These are phyloP conservation scores for Parafenestella ontariensis DNA, from an alignment of 2,329 filamentous ascomycete genomes.

Conservation along the genomic window DNA sequence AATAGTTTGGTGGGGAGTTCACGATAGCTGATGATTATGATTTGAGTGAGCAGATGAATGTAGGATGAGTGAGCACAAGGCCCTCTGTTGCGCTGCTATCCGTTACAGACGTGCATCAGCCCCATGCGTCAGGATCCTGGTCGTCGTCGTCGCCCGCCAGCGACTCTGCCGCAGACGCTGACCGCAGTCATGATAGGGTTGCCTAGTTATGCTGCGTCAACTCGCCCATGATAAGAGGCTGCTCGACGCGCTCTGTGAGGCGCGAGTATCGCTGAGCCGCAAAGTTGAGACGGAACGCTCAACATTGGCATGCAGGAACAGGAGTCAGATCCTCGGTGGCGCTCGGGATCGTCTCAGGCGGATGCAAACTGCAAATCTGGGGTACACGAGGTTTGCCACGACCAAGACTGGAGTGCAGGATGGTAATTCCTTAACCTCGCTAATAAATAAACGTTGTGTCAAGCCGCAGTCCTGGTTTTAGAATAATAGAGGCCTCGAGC, in stretches of 20 bases:
- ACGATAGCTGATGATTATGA: not conserved
- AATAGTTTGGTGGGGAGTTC: not conserved
- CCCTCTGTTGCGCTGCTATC: not conserved
- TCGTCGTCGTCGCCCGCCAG: not conserved
- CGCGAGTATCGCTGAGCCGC: no score
- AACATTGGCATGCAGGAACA: constrained; percentile 1
- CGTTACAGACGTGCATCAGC: not conserved
- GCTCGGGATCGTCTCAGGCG: not conserved
- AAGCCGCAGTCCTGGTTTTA: no score
- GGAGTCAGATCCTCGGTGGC: not conserved
- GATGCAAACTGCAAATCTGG: not conserved
- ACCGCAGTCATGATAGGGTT: not conserved
- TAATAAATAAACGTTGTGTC: no score
- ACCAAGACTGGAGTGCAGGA: not conserved
- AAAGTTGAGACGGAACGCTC: no score
- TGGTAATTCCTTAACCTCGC: no score
- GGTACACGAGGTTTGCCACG: not conserved
- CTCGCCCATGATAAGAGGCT: not conserved
- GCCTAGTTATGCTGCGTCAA: not conserved
- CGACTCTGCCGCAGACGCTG: not conserved
- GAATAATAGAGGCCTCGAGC: no score
- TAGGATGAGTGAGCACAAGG: not conserved
- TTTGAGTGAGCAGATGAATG: no score
- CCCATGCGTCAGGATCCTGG: not conserved
- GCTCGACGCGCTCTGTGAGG: not conserved